These are phyloP conservation scores for Trypanosoma scelopori DNA, from an alignment of 208 protist species.

Conservation along the genomic window DNA sequence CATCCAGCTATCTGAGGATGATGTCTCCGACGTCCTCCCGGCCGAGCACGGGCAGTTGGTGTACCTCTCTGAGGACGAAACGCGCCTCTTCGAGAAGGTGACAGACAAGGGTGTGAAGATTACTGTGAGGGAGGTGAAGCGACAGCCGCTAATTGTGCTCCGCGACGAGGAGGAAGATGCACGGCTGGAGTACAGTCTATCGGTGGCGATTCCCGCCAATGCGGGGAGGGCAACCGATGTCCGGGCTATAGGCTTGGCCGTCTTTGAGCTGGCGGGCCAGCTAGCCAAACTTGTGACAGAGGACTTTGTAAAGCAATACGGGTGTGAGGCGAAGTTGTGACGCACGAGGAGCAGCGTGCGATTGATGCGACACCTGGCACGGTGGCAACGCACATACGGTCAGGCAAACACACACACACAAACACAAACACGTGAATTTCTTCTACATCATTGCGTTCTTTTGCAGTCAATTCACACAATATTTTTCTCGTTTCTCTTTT, in stretches of 20 bases:
- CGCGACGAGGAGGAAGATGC: constrained; percentile 86
- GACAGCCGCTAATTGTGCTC: constrained; percentile 87
- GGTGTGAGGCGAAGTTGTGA: constrained; percentile 35
- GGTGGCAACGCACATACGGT: no score
- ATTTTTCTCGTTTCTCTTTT: no score
- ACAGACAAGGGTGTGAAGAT: constrained; percentile 62
- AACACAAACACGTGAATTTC: not conserved
- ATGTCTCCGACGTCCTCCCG: constrained; percentile 81
- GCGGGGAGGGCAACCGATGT: constrained; percentile 62
- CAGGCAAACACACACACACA: no score
- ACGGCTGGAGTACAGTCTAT: constrained; percentile 76
- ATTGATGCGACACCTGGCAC: no score
- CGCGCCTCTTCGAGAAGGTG: constrained; percentile 74
- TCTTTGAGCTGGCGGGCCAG: constrained; percentile 55
- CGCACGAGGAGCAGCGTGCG: not conserved
- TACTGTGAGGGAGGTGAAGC: constrained; percentile 65
- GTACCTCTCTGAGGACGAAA: constrained; percentile 88
- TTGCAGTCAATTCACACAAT: no score
- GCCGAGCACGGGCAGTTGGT: constrained; percentile 86
- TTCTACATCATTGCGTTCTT: constrained; percentile 2
- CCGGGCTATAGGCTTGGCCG: constrained; percentile 60
- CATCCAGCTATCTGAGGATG: constrained; percentile 74
- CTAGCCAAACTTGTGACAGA: constrained; percentile 45
- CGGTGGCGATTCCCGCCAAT: constrained; percentile 57
- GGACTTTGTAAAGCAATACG: constrained; percentile 68